Evolutionary conservation across 1,284 basidiomycete species (phyloP).

Genomic region (Ustilago nuda): DNA sequence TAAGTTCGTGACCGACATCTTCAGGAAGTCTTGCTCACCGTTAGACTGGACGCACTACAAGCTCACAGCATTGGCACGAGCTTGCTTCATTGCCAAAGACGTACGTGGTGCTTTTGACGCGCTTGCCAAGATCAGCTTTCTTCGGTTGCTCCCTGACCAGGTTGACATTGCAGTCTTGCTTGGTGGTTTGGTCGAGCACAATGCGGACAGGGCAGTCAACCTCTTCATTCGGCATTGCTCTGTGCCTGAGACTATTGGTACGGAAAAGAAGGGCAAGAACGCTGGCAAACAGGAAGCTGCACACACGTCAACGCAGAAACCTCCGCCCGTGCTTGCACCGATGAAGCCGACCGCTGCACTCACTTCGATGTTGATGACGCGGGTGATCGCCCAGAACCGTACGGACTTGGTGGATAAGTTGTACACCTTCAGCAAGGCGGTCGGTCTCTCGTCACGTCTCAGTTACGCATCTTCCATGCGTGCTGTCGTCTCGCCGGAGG

Average conservation of each 20-base stretch:
- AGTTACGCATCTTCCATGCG: conserved; percentile 9
- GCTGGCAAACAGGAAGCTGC: background rate
- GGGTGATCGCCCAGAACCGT: conserved; percentile 22
- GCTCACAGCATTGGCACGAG: conserved; percentile 32
- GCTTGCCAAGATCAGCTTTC: conserved; percentile 28
- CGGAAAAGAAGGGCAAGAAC: background rate
- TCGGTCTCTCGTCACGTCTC: conserved; percentile 16
- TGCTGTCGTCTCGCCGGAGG: conserved; percentile 6
- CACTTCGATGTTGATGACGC: conserved; percentile 28
- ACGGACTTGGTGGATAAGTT: conserved; percentile 31
- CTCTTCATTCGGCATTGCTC: conserved; percentile 43
- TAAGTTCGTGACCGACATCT: conserved; percentile 32
- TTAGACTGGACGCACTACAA: conserved; percentile 46
- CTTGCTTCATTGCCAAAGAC: conserved; percentile 38
- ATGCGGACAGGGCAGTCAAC: conserved; percentile 38
- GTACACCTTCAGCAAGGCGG: conserved; percentile 18
- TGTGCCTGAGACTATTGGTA: background rate
- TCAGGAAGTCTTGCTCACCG: conserved; percentile 21
- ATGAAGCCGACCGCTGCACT: conserved; percentile 29
- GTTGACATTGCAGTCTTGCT: conserved; percentile 41
- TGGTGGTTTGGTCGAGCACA: conserved; percentile 30
- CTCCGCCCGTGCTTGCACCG: conserved; percentile 24
- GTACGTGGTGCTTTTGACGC: conserved; percentile 39
- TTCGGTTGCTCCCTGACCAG: conserved; percentile 35
- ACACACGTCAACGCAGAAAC: background rate